A percentile compares a stretch with the other conserved stretches of the same genome.
Evolutionary conservation across 306 rosid species (phyloP).

Genomic region (Vigna radiata): DNA sequence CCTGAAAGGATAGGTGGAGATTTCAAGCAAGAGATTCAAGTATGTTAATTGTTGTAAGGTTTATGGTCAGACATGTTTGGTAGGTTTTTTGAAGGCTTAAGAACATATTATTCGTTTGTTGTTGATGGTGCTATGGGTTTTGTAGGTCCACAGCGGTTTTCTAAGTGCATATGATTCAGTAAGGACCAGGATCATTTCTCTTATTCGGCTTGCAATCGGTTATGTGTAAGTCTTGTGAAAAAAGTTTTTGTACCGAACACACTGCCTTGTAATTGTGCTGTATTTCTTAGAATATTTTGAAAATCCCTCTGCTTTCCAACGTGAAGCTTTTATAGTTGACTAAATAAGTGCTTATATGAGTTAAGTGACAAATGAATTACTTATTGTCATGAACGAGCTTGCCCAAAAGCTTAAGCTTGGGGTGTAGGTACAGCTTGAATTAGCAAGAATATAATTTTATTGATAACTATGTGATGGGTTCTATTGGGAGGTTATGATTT

Average conservation of each 20-base stretch:
- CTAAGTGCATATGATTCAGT: constrained; percentile 95
- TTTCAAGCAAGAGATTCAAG: constrained; percentile 97
- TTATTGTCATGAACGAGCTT: constrained; percentile 8
- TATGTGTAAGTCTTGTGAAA: constrained; percentile 62
- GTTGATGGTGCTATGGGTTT: constrained; percentile 40
- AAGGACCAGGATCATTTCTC: constrained; percentile 80
- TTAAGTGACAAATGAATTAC: constrained; percentile 8
- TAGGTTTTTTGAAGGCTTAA: constrained; percentile 31
- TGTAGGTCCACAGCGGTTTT: constrained; percentile 98
- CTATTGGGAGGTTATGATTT: neutral
- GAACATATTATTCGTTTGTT: constrained; percentile 17
- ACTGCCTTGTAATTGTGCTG: constrained; percentile 30
- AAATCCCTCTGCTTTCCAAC: neutral
- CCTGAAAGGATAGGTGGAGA: constrained; percentile 99
- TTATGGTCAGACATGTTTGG: constrained; percentile 32
- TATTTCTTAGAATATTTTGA: constrained; percentile 20
- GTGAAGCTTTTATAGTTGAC: constrained; percentile 26
- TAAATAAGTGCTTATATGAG: constrained; percentile 15
- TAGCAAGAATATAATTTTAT: no score
- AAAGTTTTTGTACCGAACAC: constrained; percentile 1
- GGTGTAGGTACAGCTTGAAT: neutral
- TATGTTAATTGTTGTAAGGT: constrained; percentile 52
- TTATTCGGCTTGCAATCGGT: constrained; percentile 79
- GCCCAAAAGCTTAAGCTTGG: constrained; percentile 9
- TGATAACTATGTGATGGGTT: neutral